Conservation (phyloP, 306 rosid species). For the Sophora flavescens region DNA sequence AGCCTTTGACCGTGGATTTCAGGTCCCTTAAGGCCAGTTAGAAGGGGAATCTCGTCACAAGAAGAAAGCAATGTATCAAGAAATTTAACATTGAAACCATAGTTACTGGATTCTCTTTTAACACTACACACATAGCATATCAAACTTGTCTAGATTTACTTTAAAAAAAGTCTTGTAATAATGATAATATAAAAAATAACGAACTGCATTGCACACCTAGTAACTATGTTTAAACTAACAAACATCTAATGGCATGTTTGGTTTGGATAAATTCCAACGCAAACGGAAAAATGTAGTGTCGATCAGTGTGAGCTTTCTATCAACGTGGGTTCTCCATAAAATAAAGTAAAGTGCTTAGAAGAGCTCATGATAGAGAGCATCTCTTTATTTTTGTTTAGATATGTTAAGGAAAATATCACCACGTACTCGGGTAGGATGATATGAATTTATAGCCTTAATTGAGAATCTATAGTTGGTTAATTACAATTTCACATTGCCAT, state of each 20-base stretch:
- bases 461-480: conserved; percentile 10
- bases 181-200: too few species aligned
- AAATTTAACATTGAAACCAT: conserved; percentile 1
- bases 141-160: too few species aligned
- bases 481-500: conserved; percentile 23
- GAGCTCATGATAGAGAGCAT: conserved; percentile 7
- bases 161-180: too few species aligned
- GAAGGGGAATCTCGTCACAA: conserved; percentile 41
- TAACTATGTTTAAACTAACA: not conserved
- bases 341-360: not conserved
- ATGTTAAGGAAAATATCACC: conserved; percentile 4
- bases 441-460: conserved; percentile 2
- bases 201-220: too few species aligned
- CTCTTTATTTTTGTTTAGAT: not conserved
- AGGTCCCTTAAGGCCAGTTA: conserved; percentile 27
- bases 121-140: too few species aligned
- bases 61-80: conserved; percentile 30
- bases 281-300: too few species aligned
- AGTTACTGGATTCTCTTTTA: too few species aligned
- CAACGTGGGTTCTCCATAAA: too few species aligned
- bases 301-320: too few species aligned
- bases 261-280: too few species aligned
- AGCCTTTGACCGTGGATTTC: conserved; percentile 48
- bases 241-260: not conserved
- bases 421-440: not conserved